Conservation (phyloP, 192 early-diverging fungal species). For the Backusella liffmaniae region DNA sequence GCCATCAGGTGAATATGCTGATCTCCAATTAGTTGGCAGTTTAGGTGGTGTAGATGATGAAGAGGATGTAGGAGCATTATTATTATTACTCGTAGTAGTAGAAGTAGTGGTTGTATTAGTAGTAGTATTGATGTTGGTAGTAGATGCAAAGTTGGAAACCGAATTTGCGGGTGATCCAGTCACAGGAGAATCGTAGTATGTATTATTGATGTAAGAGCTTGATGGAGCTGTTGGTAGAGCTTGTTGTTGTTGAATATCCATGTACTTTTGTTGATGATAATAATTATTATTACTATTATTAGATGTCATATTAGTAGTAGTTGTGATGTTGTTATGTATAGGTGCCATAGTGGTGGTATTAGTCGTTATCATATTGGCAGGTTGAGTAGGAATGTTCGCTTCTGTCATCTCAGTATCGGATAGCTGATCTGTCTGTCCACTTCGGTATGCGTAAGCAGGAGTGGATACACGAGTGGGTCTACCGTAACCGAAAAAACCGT, state of each 20-base stretch:
- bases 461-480: background rate
- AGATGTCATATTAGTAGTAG: background rate
- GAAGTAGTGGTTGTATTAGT: background rate
- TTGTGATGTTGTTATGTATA: background rate
- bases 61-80: background rate
- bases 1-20: constrained; percentile 41
- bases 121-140: background rate
- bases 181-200: background rate
- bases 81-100: background rate
- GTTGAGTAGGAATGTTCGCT: background rate
- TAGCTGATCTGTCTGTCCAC: background rate
- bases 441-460: background rate
- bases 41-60: background rate
- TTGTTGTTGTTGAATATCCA: background rate
- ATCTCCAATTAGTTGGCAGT: constrained; percentile 50
- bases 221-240: background rate
- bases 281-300: background rate
- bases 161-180: background rate
- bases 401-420: constrained; percentile 8
- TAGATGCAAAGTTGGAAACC: background rate
- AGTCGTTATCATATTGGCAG: background rate
- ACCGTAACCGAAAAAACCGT: background rate
- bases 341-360: background rate
- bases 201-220: background rate
- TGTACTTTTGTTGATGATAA: background rate